phyloP scores from a whole-genome alignment of 495 filamentous ascomycete genomes.

The Thermothielavioides terrestris region DNA sequence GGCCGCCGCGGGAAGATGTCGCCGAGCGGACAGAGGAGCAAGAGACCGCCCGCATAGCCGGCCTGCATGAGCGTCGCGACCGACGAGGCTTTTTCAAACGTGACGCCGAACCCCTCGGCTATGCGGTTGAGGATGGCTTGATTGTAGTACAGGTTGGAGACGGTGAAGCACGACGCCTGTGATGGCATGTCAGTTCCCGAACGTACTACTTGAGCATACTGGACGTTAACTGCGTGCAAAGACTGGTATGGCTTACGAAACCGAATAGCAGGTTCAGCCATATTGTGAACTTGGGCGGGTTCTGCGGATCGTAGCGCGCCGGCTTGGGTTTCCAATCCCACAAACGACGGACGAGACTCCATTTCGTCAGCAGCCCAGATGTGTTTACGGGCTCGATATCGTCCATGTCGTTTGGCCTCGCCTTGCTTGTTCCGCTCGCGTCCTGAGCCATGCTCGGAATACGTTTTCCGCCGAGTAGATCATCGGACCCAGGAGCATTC shows the following conservation, averaged over 20 bases:
- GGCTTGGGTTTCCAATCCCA: conserved; percentile 24
- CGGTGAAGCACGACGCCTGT: conserved; percentile 36
- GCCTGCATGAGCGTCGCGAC: conserved; percentile 74
- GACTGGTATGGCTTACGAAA: conserved; percentile 15
- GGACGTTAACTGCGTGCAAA: neutral
- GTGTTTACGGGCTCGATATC: neutral
- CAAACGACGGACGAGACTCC: neutral
- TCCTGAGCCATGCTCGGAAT: too few species aligned
- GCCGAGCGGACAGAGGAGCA: conserved; percentile 71
- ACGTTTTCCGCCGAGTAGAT: too few species aligned
- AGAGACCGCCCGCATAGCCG: conserved; percentile 66
- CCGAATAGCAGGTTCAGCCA: conserved; percentile 27
- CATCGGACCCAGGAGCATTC: too few species aligned
- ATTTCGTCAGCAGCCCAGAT: neutral
- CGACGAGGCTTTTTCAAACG: conserved; percentile 46
- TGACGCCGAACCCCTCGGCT: conserved; percentile 52
- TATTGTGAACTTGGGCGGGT: conserved; percentile 28
- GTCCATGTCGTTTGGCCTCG: too few species aligned
- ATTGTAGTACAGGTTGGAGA: conserved; percentile 63
- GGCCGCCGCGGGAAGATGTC: conserved; percentile 63
- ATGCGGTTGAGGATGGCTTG: conserved; percentile 60
- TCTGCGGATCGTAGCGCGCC: conserved; percentile 23
- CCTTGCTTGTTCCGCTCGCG: too few species aligned
- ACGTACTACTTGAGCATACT: conserved; percentile 3
- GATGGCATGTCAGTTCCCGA: neutral